Base-by-base conservation (phyloP, 192 early-diverging fungal genomes). In the Dissophora ornata region DNA sequence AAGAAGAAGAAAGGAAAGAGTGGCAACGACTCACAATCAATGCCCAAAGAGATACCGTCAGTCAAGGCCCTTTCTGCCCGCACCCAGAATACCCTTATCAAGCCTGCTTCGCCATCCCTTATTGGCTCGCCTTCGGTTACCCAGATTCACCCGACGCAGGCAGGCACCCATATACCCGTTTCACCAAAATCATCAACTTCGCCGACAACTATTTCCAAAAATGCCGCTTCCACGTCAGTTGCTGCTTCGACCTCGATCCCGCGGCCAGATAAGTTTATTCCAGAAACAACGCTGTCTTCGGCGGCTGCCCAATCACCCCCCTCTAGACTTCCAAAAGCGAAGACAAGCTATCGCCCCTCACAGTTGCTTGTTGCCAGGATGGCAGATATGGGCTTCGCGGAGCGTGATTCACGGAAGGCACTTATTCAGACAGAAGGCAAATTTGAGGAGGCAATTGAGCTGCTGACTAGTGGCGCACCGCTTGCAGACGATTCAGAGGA, bases 401-500 rank as follows among this genome's bases (percentile, higher is more conserved):
- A 47, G 19, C 64, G 65, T 0, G 65, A 55, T 16, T 46, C 59
- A 18, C 18, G 64, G 44, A 77, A 77, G 53, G 73, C 73, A 2
- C 53, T 77, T 1, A 77, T 77, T 49, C 64, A 67, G 40, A 67
- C 73, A 24, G 73, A 77, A 50, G 73, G 73, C 18, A 67, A 47
- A 26, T 48, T 77, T 5, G 73, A 77, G 36, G 64, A 67, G 26
- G 73, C 73, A 0, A 77, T 77, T 11, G 73, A 77, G 46, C 32
- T 77, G 3, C 25, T 77, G 41, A 67, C 73, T 8, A 77, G 52
- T 29, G 58, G 63, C 10, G 63, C 63, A 3, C 52, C 64, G 32
- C 64, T 77, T 25, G 73, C 59, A 11, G 65, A 67, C 12, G 73
- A 77, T 34, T 77, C 73, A 2, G 73, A 77, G 47, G 73, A 77